Base-by-base conservation (phyloP, 2,329 filamentous ascomycete genomes). In the Hypoxylon sp. region DNA sequence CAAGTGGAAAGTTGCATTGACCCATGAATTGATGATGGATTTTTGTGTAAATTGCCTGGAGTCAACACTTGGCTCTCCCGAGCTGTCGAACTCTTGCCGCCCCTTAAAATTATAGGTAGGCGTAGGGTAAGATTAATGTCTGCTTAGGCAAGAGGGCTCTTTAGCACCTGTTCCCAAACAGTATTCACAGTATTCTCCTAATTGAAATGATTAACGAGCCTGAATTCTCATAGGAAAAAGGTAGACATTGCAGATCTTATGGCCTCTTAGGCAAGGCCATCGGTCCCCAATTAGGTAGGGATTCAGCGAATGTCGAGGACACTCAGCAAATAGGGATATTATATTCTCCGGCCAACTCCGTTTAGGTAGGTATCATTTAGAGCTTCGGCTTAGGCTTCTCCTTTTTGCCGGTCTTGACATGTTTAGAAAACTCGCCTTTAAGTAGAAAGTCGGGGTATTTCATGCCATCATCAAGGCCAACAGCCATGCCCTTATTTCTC, bases 361-460 rank as follows among this genome's bases (percentile, higher is more conserved):
- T 10, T 22, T 48, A n/a, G n/a, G 11, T 24, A 6, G 9, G 17
- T 26, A 37, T 1, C 13, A 10, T 19, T 69, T 55, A 85, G 59
- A 86, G 74, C 79, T 85, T 86, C 1, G 81, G 67, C 79, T 85
- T 86, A 0, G 81, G 66, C 53, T 77, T 78, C 42, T 74, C 66
- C 73, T 81, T 81, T 65, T 78, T 77, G 5, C 79, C 80, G 48
- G 69, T 76, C 74, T 84, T 84, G 42, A 83, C 65, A 44, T 80
- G 69, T 68, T 78, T 78, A n/a, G 80, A 81, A 51, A 81, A 75
- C 65, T 80, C 76, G 44, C 81, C 82, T 5, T 74, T 77, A 11
- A 83, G 59, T 69, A 84, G 65, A 69, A 83, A 89, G 39, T 87
- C 81, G 0, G 87, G 87, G 68, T 90, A 90, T 71, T 78, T 74